Conservation (phyloP, 2,329 filamentous ascomycete species). For the Cephalotrichum gorgonifer region DNA sequence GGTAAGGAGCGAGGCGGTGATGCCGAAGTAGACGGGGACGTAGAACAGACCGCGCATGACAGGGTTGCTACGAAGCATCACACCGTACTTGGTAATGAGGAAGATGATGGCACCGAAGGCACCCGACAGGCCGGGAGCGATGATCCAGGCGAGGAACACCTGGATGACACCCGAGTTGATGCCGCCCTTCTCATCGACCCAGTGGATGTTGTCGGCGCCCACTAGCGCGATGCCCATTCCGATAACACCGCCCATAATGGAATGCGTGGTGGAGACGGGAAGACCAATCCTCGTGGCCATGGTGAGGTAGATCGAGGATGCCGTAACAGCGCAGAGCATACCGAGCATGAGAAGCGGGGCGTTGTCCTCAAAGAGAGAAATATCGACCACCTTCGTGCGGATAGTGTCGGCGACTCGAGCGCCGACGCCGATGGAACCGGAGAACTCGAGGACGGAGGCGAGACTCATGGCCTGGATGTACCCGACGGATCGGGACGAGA, state of each 20-base stretch:
- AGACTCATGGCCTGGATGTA: constrained; percentile 50
- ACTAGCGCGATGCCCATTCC: constrained; percentile 48
- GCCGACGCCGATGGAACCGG: constrained; percentile 48
- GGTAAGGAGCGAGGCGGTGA: constrained; percentile 44
- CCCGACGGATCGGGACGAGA: constrained; percentile 56
- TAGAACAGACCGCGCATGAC: constrained; percentile 40
- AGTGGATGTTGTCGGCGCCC: constrained; percentile 40
- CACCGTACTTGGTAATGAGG: constrained; percentile 42
- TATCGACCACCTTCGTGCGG: constrained; percentile 47
- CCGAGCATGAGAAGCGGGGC: constrained; percentile 47
- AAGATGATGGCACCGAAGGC: constrained; percentile 24
- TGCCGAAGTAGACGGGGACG: constrained; percentile 47
- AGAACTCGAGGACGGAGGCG: constrained; percentile 50
- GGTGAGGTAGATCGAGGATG: constrained; percentile 44
- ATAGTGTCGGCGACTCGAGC: constrained; percentile 52
- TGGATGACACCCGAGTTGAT: constrained; percentile 20
- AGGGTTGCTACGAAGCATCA: constrained; percentile 42
- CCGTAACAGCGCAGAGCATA: constrained; percentile 44
- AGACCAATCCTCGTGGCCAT: constrained; percentile 42
- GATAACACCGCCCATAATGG: constrained; percentile 47
- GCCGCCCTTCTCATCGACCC: constrained; percentile 32
- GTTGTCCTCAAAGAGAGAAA: constrained; percentile 30
- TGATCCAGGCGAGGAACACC: constrained; percentile 25
- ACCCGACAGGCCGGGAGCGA: constrained; percentile 22
- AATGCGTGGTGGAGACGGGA: constrained; percentile 54